Evolutionary conservation across 1,284 basidiomycete genomes (phyloP), one percentile per base, ranked within the genome.

Genomic region (Malassezia restricta): DNA sequence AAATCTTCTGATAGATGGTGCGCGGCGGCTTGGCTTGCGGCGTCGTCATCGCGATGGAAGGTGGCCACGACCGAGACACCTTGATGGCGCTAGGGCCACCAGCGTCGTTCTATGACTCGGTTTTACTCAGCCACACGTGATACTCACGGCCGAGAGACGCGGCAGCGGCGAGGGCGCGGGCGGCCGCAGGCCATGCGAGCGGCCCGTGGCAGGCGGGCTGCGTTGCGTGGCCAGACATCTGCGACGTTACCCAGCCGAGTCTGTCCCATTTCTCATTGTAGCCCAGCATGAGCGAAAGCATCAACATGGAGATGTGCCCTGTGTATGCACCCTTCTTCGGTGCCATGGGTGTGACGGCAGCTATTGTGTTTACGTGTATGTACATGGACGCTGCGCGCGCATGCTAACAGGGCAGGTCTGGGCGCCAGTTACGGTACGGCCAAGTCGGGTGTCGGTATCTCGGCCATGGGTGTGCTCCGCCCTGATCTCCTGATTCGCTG

Each of bases 401-500:
- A 35, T 11, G 15, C 15, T 12, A 35, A 15, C 15, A 35, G 95
- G 78, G 95, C 91, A 65, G 92, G 89, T 61, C 78, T 94, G 41
- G 92, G 94, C 61, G 92, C 92, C 58, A 91, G 92, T 15, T 91
- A 88, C 75, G 94, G 94, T 40, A 99, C 94, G 0, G 83, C 91
- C 44, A 99, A 99, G 76, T 82, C 92, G 43, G 94, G 94, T 43
- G 95, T 99, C 66, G 94, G 92, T 49, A 98, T 98, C 74, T 85
- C 92, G 56, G 94, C 92, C 45, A 77, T 98, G 61, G 92, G 91
- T 62, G 84, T 85, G 54, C 90, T 96, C 76, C 83, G 90, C 71
- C 92, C 92, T 54, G 91, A 99, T 67, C 79, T 96, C 59, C 86
- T 99, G 74, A 98, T 98, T 92, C 98, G 89, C 86, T 89, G 86